Evolutionary conservation across 768 basidiomycete genomes (phyloP).

Genomic region (Exidia glandulosa): DNA sequence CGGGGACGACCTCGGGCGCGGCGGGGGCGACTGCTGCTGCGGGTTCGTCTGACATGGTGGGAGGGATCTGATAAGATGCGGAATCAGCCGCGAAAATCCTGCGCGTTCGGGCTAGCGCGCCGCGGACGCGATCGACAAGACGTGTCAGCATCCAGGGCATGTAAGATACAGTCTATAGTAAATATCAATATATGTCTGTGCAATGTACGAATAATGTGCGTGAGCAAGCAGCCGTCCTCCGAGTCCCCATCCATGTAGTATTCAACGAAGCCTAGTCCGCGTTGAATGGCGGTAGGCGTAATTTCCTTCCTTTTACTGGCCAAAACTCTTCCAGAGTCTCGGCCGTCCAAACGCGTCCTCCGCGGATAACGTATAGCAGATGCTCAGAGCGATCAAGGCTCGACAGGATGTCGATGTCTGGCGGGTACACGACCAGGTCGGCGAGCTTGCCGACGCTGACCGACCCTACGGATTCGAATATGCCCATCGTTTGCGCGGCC

Average conservation of each 20-base stretch:
- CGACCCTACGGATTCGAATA: slow-evolving; percentile 50
- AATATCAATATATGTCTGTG: too few relatives aligned
- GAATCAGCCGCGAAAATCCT: background rate
- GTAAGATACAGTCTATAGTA: too few relatives aligned
- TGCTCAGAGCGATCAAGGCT: slow-evolving; percentile 39
- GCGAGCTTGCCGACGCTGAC: slow-evolving; percentile 57
- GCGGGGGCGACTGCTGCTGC: background rate
- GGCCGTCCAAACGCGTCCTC: slow-evolving; percentile 61
- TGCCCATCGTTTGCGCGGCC: slow-evolving; percentile 54
- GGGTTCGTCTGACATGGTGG: background rate
- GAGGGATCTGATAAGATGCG: background rate
- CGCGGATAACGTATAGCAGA: slow-evolving; percentile 46
- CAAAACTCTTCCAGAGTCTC: slow-evolving; percentile 56
- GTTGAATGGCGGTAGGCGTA: too few relatives aligned
- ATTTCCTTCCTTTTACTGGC: slow-evolving; percentile 54
- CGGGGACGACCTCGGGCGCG: background rate
- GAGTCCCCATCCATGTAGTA: too few relatives aligned
- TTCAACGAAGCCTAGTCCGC: too few relatives aligned
- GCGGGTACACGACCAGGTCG: slow-evolving; percentile 57
- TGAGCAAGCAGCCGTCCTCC: too few relatives aligned
- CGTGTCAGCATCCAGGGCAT: too few relatives aligned
- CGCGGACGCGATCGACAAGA: too few relatives aligned
- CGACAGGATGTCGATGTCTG: slow-evolving; percentile 46
- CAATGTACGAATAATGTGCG: too few relatives aligned
- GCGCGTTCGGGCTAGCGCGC: too few relatives aligned